Base-by-base conservation (phyloP, 1,284 basidiomycete genomes). In the Trametes pubescens region DNA sequence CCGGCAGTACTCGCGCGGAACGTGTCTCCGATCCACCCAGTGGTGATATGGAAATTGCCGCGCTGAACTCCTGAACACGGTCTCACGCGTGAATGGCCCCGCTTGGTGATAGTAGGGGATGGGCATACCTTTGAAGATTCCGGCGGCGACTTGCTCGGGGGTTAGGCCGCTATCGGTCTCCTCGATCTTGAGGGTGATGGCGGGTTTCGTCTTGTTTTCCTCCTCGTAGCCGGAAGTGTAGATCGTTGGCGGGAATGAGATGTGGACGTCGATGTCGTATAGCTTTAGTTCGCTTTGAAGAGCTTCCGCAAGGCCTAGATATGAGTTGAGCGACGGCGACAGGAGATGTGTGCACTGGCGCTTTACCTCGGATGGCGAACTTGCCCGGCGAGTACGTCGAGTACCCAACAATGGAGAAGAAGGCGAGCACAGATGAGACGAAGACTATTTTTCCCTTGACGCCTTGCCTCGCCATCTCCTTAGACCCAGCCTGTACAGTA, bases 181-280 rank as follows among this genome's bases (percentile, higher is more conserved):
- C 74, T 98, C 96, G 46, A 98, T 91, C 71, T 91, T 88, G 66
- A 86, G 84, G 4, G 90, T 92, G 57, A 98, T 82, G 32, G 81
- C 81, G 0, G 95, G 96, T 74, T 98, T 98, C 43, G 84, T 86
- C 75, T 86, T 87, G 73, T 94, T 90, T 74, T 98, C 96, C 67
- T 87, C 84, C 10, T 90, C 88, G 69, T 86, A 92, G 0, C 95
- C 95, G 0, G 95, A 92, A 0, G 88, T 90, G 65, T 84, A 85
- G 79, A 99, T 98, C 0, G 94, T 96, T 0, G 86, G 86, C 0
- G 96, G 95, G 79, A 95, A 92, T 79, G 90, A 96, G 58, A 95
- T 87, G 71, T 97, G 95, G 0, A 96, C 87, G 51, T 83, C 80
- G 74, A 96, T 93, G 58, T 84, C 85, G 74, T 95, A 94, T 1